These are phyloP conservation scores for Scutellaria galericulata DNA, from an alignment of 257 asterid genomes.

Conservation along the genomic window DNA sequence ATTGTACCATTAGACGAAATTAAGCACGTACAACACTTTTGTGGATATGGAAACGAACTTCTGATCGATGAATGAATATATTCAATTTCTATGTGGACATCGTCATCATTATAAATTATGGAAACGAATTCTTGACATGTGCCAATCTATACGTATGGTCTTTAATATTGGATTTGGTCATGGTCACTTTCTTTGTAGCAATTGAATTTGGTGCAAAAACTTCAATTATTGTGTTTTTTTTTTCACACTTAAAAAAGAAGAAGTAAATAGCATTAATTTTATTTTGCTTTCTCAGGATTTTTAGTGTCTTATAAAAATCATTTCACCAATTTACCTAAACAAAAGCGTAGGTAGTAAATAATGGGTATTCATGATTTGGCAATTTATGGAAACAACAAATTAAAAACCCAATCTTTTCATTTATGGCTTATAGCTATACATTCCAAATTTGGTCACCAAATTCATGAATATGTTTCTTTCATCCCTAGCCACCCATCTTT, in stretches of 20 bases:
- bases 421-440: background rate
- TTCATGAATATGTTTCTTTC: conserved; percentile 18
- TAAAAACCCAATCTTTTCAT: conserved; percentile 2
- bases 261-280: no score
- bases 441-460: conserved; percentile 22
- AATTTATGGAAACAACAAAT: conserved; percentile 29
- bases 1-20: no score
- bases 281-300: no score
- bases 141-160: background rate
- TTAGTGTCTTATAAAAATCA: background rate
- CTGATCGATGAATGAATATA: no score
- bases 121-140: conserved; percentile 18
- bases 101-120: background rate
- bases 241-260: no score
- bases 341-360: conserved; percentile 6
- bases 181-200: no score
- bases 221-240: no score
- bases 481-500: conserved; percentile 2
- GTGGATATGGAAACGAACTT: no score
- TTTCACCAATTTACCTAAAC: conserved; percentile 25
- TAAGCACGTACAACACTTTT: no score
- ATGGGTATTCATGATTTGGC: conserved; percentile 36
- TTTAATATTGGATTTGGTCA: no score
- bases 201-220: no score
- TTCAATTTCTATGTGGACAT: no score